Conservation (phyloP, 75 land plant genomes). For the Picea glauca region DNA sequence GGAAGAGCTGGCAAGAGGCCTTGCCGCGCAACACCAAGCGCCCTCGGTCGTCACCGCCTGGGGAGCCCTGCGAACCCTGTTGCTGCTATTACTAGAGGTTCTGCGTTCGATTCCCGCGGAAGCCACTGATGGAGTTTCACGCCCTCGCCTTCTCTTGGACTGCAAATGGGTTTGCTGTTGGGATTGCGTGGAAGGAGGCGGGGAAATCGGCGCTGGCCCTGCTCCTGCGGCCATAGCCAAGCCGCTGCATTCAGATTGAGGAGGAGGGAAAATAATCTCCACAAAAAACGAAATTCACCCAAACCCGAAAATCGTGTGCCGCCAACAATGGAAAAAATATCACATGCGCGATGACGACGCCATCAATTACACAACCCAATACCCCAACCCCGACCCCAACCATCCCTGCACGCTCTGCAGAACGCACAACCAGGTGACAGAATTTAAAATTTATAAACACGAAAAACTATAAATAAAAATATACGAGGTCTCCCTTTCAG, state of each 20-base stretch:
- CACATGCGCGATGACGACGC: background rate
- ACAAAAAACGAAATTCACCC: background rate
- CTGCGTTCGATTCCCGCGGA: background rate
- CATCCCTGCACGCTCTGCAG: background rate
- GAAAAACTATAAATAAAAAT: no score
- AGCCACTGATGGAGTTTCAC: background rate
- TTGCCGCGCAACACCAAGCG: conserved; percentile 32
- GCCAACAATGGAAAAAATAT: background rate
- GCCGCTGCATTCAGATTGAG: background rate
- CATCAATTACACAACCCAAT: background rate
- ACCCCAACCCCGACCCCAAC: background rate
- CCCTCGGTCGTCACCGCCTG: conserved; percentile 27
- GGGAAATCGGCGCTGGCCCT: conserved; percentile 1
- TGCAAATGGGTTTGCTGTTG: background rate
- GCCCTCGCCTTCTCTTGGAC: background rate
- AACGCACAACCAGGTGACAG: no score
- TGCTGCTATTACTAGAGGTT: background rate
- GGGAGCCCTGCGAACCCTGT: conserved; percentile 12
- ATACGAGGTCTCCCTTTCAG: no score
- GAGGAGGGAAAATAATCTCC: background rate
- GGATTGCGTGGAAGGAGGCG: background rate
- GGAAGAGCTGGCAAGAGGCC: conserved; percentile 9
- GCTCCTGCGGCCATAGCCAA: conserved; percentile 6
- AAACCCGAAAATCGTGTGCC: background rate
- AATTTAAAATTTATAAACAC: no score